phyloP scores from a whole-genome alignment of 2,329 filamentous ascomycete genomes.

The Aaosphaeria pasadenensis region DNA sequence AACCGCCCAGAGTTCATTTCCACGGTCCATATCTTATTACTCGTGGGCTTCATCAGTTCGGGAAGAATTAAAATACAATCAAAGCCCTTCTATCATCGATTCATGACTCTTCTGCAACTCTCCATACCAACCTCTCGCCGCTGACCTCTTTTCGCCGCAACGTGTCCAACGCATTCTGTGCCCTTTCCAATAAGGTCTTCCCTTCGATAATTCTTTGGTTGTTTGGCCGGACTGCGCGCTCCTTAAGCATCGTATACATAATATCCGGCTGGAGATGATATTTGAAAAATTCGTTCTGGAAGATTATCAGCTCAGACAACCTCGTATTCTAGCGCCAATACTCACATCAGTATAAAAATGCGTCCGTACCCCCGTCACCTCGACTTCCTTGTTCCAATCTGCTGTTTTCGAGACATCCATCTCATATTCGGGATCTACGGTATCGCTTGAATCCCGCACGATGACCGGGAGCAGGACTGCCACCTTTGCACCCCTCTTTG shows the following conservation, averaged over 20 bases:
- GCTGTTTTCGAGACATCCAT: slow-evolving; percentile 50
- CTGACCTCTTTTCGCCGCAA: slow-evolving; percentile 45
- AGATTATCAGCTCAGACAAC: neutral
- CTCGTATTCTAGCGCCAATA: slow-evolving; percentile 1
- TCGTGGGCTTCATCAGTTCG: no score
- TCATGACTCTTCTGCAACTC: slow-evolving; percentile 21
- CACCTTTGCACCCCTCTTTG: slow-evolving; percentile 49
- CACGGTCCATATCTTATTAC: no score
- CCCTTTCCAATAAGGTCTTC: slow-evolving; percentile 39
- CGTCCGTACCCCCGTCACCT: slow-evolving; percentile 54
- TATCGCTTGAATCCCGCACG: slow-evolving; percentile 49
- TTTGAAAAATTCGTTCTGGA: slow-evolving; percentile 55
- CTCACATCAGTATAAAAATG: slow-evolving; percentile 52
- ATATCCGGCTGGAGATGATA: slow-evolving; percentile 55
- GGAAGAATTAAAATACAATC: no score
- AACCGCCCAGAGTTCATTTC: no score
- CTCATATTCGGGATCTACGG: slow-evolving; percentile 50
- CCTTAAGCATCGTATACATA: slow-evolving; percentile 47
- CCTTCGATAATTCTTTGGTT: slow-evolving; percentile 41
- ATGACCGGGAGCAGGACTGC: slow-evolving; percentile 62
- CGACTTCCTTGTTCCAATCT: slow-evolving; percentile 54
- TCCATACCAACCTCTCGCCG: slow-evolving; percentile 45
- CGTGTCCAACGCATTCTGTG: slow-evolving; percentile 43
- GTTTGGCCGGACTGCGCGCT: slow-evolving; percentile 43
- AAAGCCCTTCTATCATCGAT: no score